Base-by-base conservation (phyloP, 169 alveolate species). In the Eimeria praecox region DNA sequence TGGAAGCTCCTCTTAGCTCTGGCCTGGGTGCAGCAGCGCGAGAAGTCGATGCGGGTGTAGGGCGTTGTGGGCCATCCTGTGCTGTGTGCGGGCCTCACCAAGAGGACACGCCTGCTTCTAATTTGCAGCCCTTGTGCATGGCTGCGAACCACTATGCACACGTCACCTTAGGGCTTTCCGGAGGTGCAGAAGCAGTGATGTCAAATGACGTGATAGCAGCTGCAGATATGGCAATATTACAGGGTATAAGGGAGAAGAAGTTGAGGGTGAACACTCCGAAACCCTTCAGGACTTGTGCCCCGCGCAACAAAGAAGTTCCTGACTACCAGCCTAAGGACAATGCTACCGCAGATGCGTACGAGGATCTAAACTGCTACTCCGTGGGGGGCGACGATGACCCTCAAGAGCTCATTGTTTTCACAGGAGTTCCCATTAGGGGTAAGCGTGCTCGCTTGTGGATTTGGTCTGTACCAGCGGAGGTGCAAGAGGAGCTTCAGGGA, bases 131-230 rank as follows among this genome's bases (percentile, higher is more conserved):
- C 44, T 64, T 87, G 44, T 87, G 85, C 94, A 87, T 87, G 83
- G 94, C 94, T 59, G 83, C 85, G 12, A 12, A 87, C 24, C 94
- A 87, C 83, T 87, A 87, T 46, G 66, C 94, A 35, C 94, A 87
- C 83, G 82, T 64, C 14, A 87, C 94, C 42, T 64, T 87, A 10
- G 52, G 66, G 46, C 85, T 87, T 38, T 27, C 69, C 2, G 49
- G 62, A 9, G 83, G 14, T 40, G 94, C 82, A 38, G 42, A 35
- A 18, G 94, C 94, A 40, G 83, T 64, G 56, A 87, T 87, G 94
- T 64, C 85, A 30, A 87, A 87, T 22, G 64, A 87, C 42, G 66
- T 35, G n/a, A 27, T 87, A 24, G 83, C 71, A 49, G 94, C 94
- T 4, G 94, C 94, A 42, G 94, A 87, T 49, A 64, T 12, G 66